Evolutionary conservation across 345 rosid genomes (phyloP), one percentile per base, ranked within the genome.

Genomic region (Kandelia obovata): DNA sequence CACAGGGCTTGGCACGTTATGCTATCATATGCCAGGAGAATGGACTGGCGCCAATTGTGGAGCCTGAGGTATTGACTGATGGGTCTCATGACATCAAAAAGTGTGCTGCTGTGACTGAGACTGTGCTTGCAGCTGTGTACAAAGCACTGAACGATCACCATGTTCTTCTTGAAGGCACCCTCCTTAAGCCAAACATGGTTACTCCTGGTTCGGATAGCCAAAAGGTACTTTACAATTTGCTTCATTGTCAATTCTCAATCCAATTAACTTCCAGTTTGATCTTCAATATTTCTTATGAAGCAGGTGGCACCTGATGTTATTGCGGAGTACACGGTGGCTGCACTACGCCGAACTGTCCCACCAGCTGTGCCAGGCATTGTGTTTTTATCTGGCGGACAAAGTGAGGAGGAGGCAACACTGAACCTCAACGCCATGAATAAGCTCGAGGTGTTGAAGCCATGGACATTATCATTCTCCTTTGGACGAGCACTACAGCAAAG

Each of bases 151-250:
- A 89, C 61, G 98, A 91, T 28, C 97, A 94, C 1, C 98, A 91
- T 69, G 98, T 94, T 55, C 89, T 94, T 57, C 96, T 94, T 10
- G 98, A 94, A 79, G 98, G 98, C 75, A 89, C 97, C 5, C 83
- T 94, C 58, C 92, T 94, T 46, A 94, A 94, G 81, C 98, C 97
- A 19, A 94, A 94, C 80, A 94, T 91, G 97, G 97, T 94, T 79
- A 87, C 97, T 64, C 96, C 98, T 0, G 98, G 98, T 65, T 91
- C 97, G 2, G 89, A 88, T 55, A 76, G 89, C 84, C 83, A 92
- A 17, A 91, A 89, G 98, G 98, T 90, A 83, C 8, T 11, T n/a
- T 6, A 26, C 10, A 26, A 19, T 20, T 23, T 19, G 25, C 52
- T 26, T 56, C 1, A 20, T 31, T 43, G 17, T 43, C 49, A 43